Base-by-base conservation (phyloP, 768 basidiomycete genomes). In the Tricholoma hemisulphureum region DNA sequence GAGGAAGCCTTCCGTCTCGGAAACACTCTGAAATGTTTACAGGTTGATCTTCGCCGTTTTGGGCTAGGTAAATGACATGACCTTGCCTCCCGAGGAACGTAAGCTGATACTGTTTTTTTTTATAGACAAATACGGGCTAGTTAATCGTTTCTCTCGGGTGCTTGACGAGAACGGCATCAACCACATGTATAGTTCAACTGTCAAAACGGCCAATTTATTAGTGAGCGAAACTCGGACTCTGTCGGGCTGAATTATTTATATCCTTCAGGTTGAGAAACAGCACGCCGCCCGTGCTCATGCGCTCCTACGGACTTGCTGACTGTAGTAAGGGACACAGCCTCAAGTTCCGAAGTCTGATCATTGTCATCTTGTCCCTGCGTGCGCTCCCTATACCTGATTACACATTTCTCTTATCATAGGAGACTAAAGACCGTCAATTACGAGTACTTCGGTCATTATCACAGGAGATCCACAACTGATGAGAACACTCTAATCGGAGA, bases 111-210 rank as follows among this genome's bases (percentile, higher is more conserved):
- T 29, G 13, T 24, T 5, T 28, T 28, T 26, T 9, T 21, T 53
- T 60, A 10, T 64, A 87, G 91, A 92, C 66, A 89, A 89, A 64
- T 80, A 89, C 61, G 91, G 91, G 31, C 78, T 93, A 7, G 88
- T 91, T 48, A 89, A 84, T 68, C 83, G 85, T 35, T 90, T 89
- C 67, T 89, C 90, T 20, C 82, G 82, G 7, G 81, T 89, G 20
- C 80, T 92, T 11, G 86, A 88, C 56, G 78, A 83, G 61, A 86
- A 87, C 63, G 82, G 83, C 10, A 86, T 93, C 67, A 89, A 91
- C 72, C 88, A 91, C 67, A 87, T 92, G 83, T 92, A 91, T 67
- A 88, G 85, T 57, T 89, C 88, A 43, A 91, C 90, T n/a, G 87
- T 84, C 68, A 89, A 89, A 73, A 88, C 87, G 6, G 90, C 90